phyloP scores from a whole-genome alignment of 805 yeast genomes.

The Schizosaccharomyces japonicus region DNA sequence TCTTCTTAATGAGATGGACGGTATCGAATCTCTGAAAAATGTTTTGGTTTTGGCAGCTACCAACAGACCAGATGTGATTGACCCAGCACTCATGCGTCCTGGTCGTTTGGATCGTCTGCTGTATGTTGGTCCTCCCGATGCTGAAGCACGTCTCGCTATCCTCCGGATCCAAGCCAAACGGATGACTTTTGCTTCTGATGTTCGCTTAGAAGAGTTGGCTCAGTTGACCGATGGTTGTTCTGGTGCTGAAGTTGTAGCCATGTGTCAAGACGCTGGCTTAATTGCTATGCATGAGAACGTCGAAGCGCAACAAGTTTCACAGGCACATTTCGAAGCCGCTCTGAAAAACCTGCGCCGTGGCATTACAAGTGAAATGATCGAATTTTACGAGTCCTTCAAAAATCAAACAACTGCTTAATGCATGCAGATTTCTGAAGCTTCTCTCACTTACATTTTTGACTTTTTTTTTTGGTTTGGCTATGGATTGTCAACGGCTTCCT shows the following conservation, averaged over 20 bases:
- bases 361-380: conserved; percentile 66
- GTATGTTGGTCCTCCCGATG: conserved; percentile 81
- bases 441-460: no score
- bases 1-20: conserved; percentile 81
- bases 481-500: no score
- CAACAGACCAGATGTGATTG: conserved; percentile 80
- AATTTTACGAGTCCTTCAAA: conserved; percentile 8
- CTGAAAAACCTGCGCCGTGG: conserved; percentile 44
- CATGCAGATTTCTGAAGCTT: no score
- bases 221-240: conserved; percentile 66
- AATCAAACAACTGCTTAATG: no score
- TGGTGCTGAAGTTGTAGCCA: conserved; percentile 80
- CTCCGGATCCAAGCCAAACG: conserved; percentile 41
- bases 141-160: conserved; percentile 55
- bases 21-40: conserved; percentile 82
- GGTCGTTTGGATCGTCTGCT: conserved; percentile 87
- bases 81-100: conserved; percentile 79
- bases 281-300: conserved; percentile 71
- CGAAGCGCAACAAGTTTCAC: conserved; percentile 28
- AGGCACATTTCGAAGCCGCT: conserved; percentile 50
- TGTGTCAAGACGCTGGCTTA: conserved; percentile 89
- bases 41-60: conserved; percentile 92
- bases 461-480: no score
- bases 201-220: conserved; percentile 32
- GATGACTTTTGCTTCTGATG: conserved; percentile 32